phyloP scores from a whole-genome alignment of 2,329 filamentous ascomycete genomes.

The Colletotrichum neosansevieriae region DNA sequence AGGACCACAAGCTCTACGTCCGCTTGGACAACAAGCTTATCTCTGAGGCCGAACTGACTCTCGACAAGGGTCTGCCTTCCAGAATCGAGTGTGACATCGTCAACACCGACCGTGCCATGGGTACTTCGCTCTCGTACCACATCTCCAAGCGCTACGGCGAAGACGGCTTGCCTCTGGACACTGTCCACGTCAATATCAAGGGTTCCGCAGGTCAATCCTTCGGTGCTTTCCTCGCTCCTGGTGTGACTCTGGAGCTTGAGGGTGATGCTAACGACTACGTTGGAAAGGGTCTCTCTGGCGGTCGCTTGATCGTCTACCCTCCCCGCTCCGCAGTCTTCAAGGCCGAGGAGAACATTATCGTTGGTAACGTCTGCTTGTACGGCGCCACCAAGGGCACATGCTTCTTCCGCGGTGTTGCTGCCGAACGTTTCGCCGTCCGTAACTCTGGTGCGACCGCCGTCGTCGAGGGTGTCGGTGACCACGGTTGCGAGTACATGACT shows the following conservation, averaged over 20 bases:
- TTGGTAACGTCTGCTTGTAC: slow-evolving; percentile 95
- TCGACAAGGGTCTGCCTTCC: slow-evolving; percentile 93
- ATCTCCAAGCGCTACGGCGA: slow-evolving; percentile 94
- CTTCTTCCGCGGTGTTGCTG: slow-evolving; percentile 97
- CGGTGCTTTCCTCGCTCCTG: slow-evolving; percentile 91
- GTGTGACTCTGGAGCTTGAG: slow-evolving; percentile 94
- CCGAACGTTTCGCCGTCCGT: slow-evolving; percentile 94
- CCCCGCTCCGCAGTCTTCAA: slow-evolving; percentile 92
- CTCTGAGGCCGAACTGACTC: slow-evolving; percentile 91
- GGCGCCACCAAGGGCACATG: slow-evolving; percentile 91
- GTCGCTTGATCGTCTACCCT: slow-evolving; percentile 92
- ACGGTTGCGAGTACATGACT: slow-evolving; percentile 99
- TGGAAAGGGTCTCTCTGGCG: slow-evolving; percentile 94
- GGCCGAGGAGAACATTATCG: slow-evolving; percentile 93
- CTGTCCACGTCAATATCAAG: slow-evolving; percentile 95
- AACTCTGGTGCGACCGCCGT: slow-evolving; percentile 98
- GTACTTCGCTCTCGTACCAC: slow-evolving; percentile 94
- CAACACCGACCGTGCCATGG: slow-evolving; percentile 95
- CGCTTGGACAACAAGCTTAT: slow-evolving; percentile 98
- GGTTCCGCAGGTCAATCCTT: slow-evolving; percentile 97
- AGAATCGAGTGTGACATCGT: slow-evolving; percentile 96
- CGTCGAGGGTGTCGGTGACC: slow-evolving; percentile 95
- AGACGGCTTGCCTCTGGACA: slow-evolving; percentile 88
- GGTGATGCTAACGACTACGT: slow-evolving; percentile 98
- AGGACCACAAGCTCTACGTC: slow-evolving; percentile 93